phyloP scores from a whole-genome alignment of 139 green algal genomes.

The Penium margaritaceum region DNA sequence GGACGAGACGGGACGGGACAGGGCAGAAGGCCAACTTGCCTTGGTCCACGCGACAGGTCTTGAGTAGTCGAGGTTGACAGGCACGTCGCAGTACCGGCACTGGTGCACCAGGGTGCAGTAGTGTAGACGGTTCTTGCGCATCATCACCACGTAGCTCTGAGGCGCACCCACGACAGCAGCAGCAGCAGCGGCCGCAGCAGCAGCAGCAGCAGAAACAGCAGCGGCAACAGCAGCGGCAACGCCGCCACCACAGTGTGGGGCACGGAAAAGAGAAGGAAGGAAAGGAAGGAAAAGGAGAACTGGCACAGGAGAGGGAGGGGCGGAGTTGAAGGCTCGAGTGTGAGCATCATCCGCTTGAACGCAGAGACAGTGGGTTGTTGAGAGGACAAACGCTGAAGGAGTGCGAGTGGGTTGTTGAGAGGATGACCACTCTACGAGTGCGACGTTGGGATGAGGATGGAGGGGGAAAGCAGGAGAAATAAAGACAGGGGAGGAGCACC shows the following conservation, averaged over 20 bases:
- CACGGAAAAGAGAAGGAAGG: background rate
- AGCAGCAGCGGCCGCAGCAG: background rate
- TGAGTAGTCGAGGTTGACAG: constrained; percentile 19
- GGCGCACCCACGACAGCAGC: background rate
- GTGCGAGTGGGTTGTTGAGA: background rate
- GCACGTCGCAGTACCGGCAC: constrained; percentile 37
- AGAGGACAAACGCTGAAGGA: background rate
- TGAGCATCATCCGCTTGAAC: background rate
- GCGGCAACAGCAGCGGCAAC: background rate
- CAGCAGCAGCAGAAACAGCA: too few relatives aligned
- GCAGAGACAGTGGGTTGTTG: background rate
- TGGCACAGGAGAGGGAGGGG: constrained; percentile 1
- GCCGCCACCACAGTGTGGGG: background rate
- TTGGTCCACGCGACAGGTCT: constrained; percentile 19
- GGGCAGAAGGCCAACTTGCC: background rate
- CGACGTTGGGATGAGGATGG: too few relatives aligned
- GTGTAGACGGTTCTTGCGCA: constrained; percentile 27
- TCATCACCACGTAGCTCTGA: constrained; percentile 31
- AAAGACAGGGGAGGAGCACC: too few relatives aligned
- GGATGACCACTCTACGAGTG: too few relatives aligned
- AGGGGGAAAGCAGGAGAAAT: background rate
- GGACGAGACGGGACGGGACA: background rate
- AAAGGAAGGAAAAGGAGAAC: constrained; percentile 3
- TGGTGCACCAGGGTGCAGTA: constrained; percentile 11
- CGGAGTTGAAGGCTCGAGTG: background rate